These are phyloP conservation scores for Centrapalus pauciflorus DNA, from an alignment of 129 eudicot species.

Conservation along the genomic window DNA sequence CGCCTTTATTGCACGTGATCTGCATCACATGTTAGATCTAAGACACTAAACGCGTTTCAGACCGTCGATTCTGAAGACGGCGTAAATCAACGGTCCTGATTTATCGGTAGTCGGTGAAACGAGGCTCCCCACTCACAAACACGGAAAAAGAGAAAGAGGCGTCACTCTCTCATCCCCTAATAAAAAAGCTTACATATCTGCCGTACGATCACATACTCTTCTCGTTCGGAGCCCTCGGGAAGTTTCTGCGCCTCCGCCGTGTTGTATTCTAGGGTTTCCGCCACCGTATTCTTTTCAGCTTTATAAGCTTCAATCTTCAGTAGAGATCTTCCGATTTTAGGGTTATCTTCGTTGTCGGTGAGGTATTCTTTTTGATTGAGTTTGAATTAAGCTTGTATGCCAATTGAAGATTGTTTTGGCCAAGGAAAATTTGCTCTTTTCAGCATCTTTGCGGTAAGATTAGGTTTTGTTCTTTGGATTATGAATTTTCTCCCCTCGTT, in stretches of 20 bases:
- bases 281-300: not conserved
- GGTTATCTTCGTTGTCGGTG: conserved; percentile 1
- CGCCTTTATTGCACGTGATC: conserved; percentile 27
- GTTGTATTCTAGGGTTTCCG: conserved; percentile 27
- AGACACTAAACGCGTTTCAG: not conserved
- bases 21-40: conserved; percentile 18
- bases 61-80: conserved; percentile 28
- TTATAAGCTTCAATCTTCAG: not conserved
- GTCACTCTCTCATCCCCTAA: conserved; percentile 9
- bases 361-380: conserved; percentile 9
- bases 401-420: conserved; percentile 6
- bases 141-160: not conserved
- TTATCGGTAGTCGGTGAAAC: not conserved
- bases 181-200: not conserved
- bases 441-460: conserved; percentile 18
- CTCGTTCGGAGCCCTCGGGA: conserved; percentile 13
- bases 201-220: conserved; percentile 26
- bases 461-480: conserved; percentile 16
- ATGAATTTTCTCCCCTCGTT: not conserved
- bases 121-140: conserved; percentile 12
- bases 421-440: not conserved
- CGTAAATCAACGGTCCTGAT: conserved; percentile 20
- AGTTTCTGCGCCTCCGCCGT: conserved; percentile 21
- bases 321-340: conserved; percentile 13
- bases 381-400: conserved; percentile 5